Conservation (phyloP, 148 eudicot species). For the Dianthus caryophyllus region DNA sequence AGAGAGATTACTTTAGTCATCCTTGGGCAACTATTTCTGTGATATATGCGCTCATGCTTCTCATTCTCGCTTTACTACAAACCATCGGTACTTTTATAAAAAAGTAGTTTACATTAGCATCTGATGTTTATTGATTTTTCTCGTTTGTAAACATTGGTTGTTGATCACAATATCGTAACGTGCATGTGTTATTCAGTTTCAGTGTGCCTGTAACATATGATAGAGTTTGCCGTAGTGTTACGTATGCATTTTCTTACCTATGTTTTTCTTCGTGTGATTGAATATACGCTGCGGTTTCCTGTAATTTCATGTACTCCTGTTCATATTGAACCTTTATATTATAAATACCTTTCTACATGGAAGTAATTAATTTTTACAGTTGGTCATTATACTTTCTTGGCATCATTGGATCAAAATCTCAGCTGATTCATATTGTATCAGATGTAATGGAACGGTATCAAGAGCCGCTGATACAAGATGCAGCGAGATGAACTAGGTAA, state of each 20-base stretch:
- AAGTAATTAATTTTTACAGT: too few relatives aligned
- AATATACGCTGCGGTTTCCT: not conserved
- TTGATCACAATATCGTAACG: not conserved
- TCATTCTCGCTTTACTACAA: constrained; percentile 8
- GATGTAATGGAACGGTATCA: too few relatives aligned
- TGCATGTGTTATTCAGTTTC: not conserved
- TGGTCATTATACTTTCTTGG: too few relatives aligned
- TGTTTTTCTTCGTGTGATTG: not conserved
- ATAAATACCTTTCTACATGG: too few relatives aligned
- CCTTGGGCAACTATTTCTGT: constrained; percentile 23
- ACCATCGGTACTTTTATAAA: not conserved
- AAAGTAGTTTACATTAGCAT: not conserved
- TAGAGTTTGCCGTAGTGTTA: not conserved
- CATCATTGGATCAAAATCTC: too few relatives aligned
- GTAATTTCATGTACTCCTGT: not conserved
- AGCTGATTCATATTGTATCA: too few relatives aligned
- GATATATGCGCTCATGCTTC: not conserved
- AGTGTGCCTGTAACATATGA: not conserved
- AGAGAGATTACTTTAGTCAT: constrained; percentile 18
- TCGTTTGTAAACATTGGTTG: not conserved
- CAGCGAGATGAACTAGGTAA: too few relatives aligned
- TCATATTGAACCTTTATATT: not conserved
- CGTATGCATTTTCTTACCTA: not conserved
- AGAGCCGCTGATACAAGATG: too few relatives aligned
- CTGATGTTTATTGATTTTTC: not conserved